Base-by-base conservation (phyloP, 208 protist genomes). In the Crithidia mellificae region DNA sequence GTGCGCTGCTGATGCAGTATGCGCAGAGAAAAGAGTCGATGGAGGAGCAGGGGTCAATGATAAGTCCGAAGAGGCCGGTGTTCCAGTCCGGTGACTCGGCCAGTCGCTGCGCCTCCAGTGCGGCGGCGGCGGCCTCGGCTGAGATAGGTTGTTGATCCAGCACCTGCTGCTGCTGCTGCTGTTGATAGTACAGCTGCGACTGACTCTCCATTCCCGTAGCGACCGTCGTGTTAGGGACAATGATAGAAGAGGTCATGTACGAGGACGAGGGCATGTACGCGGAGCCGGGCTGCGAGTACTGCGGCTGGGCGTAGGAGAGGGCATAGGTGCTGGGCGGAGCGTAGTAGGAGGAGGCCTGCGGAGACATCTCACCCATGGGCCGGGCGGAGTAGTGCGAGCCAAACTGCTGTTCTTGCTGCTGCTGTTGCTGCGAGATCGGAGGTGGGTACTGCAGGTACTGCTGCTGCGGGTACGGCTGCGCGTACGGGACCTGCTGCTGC, bases 1-100 rank as follows among this genome's bases (percentile, higher is more conserved):
- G 68, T 9, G 68, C 49, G 47, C 66, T 72, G 52, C 54, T 75
- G 49, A 71, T 65, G 59, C 63, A 75, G 51, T 68, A 68, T 14
- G 34, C 32, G 38, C 74, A 80, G 15, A 80, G 17, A 29, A 70
- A 66, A 8, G 68, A 30, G 32, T 76, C 68, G 22, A 70, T 54
- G 12, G 63, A 59, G 17, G 59, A 67, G 7, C 25, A 57, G n/a
- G 63, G 34, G 64, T 76, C 70, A 24, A 49, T 34, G 30, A 12
- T 43, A 15, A 72, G 59, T 14, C 66, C 67, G 29, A 65, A 80
- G 11, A 80, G 36, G 6, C 68, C 68, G 6, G 74, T 76, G 44
- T 54, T 30, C 74, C 74, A 79, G 1, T 57, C 59, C 20, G 56
- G 56, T 15, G 56, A 62, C 25, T 34, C 41, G 27, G 5, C 20